A percentile compares a stretch with the other conserved stretches of the same genome.
Evolutionary conservation across 768 basidiomycete species (phyloP).

Genomic region (Lactifluus piperatus): DNA sequence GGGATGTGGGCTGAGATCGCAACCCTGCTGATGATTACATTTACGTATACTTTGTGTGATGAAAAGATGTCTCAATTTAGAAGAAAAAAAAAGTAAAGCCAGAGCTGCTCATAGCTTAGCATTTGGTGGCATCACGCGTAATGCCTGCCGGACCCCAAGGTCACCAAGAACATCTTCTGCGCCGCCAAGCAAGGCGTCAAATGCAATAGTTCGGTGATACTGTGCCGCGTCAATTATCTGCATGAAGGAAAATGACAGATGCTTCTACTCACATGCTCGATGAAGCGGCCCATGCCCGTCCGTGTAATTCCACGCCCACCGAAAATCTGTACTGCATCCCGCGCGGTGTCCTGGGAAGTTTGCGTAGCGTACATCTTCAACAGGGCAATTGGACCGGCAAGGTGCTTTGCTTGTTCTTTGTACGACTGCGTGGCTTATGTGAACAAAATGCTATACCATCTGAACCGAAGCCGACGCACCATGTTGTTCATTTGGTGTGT

Average conservation of each 20-base stretch:
- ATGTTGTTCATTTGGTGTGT: slow-evolving; percentile 87
- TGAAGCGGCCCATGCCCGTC: slow-evolving; percentile 68
- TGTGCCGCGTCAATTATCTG: slow-evolving; percentile 1
- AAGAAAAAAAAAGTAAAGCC: background rate
- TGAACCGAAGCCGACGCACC: slow-evolving; percentile 30
- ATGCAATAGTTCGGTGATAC: slow-evolving; percentile 36
- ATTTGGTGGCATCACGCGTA: slow-evolving; percentile 50
- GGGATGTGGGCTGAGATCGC: background rate
- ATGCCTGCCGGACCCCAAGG: slow-evolving; percentile 67
- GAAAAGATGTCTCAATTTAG: background rate
- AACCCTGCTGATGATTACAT: background rate
- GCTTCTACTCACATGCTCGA: slow-evolving; percentile 52
- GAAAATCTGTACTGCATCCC: slow-evolving; percentile 80
- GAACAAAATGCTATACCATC: slow-evolving; percentile 22
- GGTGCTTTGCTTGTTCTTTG: slow-evolving; percentile 58
- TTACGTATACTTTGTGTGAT: background rate
- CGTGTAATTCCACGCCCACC: slow-evolving; percentile 81
- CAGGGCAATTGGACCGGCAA: slow-evolving; percentile 76
- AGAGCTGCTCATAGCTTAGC: slow-evolving; percentile 7
- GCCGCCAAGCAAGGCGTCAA: slow-evolving; percentile 36
- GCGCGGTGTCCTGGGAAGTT: slow-evolving; percentile 69
- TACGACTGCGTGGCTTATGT: slow-evolving; percentile 36
- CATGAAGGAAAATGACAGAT: background rate
- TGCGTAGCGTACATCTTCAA: slow-evolving; percentile 73
- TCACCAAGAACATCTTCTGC: slow-evolving; percentile 71